A percentile compares a stretch with the other conserved stretches of the same genome.
phyloP scores from a whole-genome alignment of 78 protist genomes.

The slime mould (Dictyostelium discoideum) region dicty_2.7 NC_007089.4:5614501-5615000 shows the following conservation, averaged over 20 bases:
- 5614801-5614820: conserved; percentile 71
- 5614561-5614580: background rate
- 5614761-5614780: conserved; percentile 27
- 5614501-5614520: conserved; percentile 56
- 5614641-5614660: conserved; percentile 44
- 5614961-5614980: background rate
- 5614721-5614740: background rate
- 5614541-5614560: conserved; percentile 42
- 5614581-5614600: conserved; percentile 50
- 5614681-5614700: conserved; percentile 45
- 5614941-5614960: conserved; percentile 22
- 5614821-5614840: conserved; percentile 48
- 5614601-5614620: conserved; percentile 58
- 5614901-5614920: conserved; percentile 42
- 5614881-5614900: conserved; percentile 78
- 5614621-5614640: background rate
- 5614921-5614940: background rate
- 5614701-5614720: conserved; percentile 29
- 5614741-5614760: conserved; percentile 66
- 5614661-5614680: conserved; percentile 10
- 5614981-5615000: conserved; percentile 6
- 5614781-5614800: background rate
- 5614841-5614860: conserved; percentile 88
- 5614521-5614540: conserved; percentile 13
- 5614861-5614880: conserved; percentile 74